phyloP scores from a whole-genome alignment of 2,329 filamentous ascomycete genomes.

The Rhynchosporium graminicola region DNA sequence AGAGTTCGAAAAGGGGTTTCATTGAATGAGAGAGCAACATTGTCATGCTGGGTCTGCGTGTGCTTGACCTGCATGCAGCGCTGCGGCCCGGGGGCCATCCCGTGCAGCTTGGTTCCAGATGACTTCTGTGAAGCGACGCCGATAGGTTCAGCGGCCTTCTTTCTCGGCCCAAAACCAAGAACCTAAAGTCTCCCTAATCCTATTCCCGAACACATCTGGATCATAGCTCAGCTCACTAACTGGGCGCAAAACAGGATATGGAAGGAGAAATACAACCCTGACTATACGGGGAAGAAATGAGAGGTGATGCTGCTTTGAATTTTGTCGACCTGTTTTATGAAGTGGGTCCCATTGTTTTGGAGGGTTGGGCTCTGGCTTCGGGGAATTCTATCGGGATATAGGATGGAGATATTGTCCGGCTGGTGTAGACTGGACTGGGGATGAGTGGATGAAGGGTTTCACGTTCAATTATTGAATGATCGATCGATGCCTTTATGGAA shows the following conservation, averaged over 20 bases:
- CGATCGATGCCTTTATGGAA: slow-evolving; percentile 4
- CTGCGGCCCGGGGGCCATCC: slow-evolving; percentile 26
- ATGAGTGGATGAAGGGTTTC: neutral
- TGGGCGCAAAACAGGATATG: slow-evolving; percentile 64
- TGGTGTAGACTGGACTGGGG: neutral
- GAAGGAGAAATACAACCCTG: slow-evolving; percentile 87
- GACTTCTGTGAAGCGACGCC: slow-evolving; percentile 31
- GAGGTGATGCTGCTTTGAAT: neutral
- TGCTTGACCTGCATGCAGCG: slow-evolving; percentile 24
- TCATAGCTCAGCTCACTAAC: slow-evolving; percentile 11
- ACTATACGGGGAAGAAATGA: slow-evolving; percentile 23
- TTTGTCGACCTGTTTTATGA: neutral
- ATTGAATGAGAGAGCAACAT: slow-evolving; percentile 5
- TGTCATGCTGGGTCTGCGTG: slow-evolving; percentile 28
- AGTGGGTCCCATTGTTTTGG: neutral
- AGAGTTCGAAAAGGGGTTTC: neutral
- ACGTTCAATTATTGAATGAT: neutral
- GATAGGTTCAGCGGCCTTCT: slow-evolving; percentile 31
- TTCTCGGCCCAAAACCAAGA: slow-evolving; percentile 5
- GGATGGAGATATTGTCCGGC: neutral
- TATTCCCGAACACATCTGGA: neutral
- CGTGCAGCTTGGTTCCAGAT: slow-evolving; percentile 38
- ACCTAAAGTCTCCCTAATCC: slow-evolving; percentile 7
- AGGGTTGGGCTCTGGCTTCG: neutral
- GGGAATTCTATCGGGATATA: neutral